Base-by-base conservation (phyloP, 2,329 filamentous ascomycete species). In the Helicocarpus griseus region DNA sequence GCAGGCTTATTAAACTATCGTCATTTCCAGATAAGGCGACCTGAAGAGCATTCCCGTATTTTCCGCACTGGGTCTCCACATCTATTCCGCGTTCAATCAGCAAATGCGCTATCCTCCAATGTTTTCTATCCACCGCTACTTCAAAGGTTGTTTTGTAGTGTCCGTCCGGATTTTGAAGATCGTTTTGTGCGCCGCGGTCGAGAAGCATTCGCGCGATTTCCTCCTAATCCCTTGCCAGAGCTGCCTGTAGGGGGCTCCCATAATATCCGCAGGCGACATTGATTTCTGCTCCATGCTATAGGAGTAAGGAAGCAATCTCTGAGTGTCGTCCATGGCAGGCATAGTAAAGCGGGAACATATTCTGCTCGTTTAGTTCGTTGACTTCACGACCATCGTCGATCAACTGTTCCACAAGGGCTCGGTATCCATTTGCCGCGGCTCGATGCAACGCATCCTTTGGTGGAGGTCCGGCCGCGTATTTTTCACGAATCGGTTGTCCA, bases 131-230 rank as follows among this genome's bases (percentile, higher is more conserved):
- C 17, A 26, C 22, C 17, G 48, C 26, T 21, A 24, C 17, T n/a
- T 17, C 31, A 2, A 50, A 22, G 8, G 48, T 36, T 4, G 22
- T 39, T 4, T 0, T 22, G 21, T 17, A n/a, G 13, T n/a, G 5
- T 0, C 17, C 28, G 1, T 1, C 3, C 8, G 3, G 22, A 19
- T 5, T 44, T 29, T 14, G 17, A 21, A 24, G 2, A 24, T 22
- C 26, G 4, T 22, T 28, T 14, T 35, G 19, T 3, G 48, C 48
- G 13, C 48, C 48, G 3, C 24, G 3, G 9, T 43, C n/a, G 19
- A 50, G 48, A 17, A 50, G 48, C 6, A 50, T 50, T 28, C n/a
- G 26, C 28, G 22, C 48, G n/a, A 50, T 50, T 11, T 19, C 13
- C 21, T 50, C 19, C 7, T 50, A 17, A 11, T 36, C 48, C 14